Conservation (phyloP, 2,329 filamentous ascomycete species). For the Trichoderma sp. region DNA sequence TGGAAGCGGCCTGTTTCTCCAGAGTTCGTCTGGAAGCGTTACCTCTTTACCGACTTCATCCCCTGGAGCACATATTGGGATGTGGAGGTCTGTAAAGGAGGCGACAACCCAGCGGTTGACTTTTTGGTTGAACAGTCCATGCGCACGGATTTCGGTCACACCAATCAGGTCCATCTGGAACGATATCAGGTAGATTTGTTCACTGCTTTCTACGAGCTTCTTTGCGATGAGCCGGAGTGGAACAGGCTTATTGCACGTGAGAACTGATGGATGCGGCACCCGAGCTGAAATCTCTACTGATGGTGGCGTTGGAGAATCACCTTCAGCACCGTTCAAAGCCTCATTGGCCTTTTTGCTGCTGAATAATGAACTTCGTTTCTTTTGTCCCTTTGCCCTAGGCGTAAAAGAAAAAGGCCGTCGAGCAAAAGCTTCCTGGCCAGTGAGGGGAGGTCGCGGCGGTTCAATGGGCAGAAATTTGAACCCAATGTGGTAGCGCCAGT, state of each 20-base stretch:
- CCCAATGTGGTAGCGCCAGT: constrained; percentile 65
- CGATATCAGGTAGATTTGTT: constrained; percentile 71
- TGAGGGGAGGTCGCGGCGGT: constrained; percentile 67
- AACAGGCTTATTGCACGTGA: constrained; percentile 85
- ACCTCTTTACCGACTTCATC: constrained; percentile 64
- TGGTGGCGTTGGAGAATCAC: constrained; percentile 44
- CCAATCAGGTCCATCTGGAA: constrained; percentile 81
- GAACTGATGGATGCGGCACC: constrained; percentile 79
- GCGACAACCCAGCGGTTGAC: constrained; percentile 72
- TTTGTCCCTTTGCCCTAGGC: constrained; percentile 40
- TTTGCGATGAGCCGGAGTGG: constrained; percentile 78
- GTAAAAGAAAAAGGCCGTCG: constrained; percentile 64
- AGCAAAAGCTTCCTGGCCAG: constrained; percentile 79
- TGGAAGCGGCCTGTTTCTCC: constrained; percentile 70
- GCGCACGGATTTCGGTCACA: constrained; percentile 74
- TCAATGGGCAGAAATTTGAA: constrained; percentile 94
- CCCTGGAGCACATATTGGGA: constrained; percentile 58
- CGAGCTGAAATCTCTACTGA: constrained; percentile 75
- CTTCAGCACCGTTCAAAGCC: constrained; percentile 32
- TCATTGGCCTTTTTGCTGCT: constrained; percentile 35
- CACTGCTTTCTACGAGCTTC: constrained; percentile 67
- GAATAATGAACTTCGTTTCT: constrained; percentile 62
- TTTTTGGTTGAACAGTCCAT: constrained; percentile 70
- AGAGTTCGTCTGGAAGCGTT: constrained; percentile 67
- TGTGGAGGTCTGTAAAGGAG: constrained; percentile 67